These are phyloP conservation scores for Nicotiana noctiflora DNA, from an alignment of 257 asterid genomes.

Conservation along the genomic window DNA sequence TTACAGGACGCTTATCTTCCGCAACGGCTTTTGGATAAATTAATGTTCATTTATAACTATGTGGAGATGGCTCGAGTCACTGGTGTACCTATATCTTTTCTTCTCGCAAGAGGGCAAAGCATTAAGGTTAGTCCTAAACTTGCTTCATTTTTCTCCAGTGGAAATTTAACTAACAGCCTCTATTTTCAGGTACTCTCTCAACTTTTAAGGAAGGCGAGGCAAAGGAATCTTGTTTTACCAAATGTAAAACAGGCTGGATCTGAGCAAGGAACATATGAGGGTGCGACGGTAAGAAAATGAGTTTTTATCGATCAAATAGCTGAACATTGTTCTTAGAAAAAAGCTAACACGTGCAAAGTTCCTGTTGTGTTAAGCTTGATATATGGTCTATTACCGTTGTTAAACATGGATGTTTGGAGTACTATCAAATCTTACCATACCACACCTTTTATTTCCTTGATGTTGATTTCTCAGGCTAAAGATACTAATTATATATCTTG, in stretches of 20 bases:
- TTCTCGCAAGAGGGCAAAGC: slow-evolving; percentile 96
- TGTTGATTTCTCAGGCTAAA: background rate
- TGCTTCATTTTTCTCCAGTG: background rate
- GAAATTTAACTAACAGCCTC: slow-evolving; percentile 16
- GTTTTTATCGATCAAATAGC: slow-evolving; percentile 16
- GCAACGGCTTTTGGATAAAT: slow-evolving; percentile 92
- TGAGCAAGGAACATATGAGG: slow-evolving; percentile 93
- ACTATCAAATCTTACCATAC: background rate
- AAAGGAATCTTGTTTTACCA: slow-evolving; percentile 76
- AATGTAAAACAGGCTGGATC: slow-evolving; percentile 91
- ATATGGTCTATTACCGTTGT: background rate
- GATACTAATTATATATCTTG: background rate
- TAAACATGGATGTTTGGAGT: background rate
- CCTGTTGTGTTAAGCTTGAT: background rate
- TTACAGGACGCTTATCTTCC: slow-evolving; percentile 98
- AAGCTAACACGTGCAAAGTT: background rate
- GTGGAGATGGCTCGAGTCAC: slow-evolving; percentile 99
- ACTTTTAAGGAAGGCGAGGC: slow-evolving; percentile 90
- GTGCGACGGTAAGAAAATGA: slow-evolving; percentile 79
- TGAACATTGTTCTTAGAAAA: background rate
- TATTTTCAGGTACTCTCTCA: slow-evolving; percentile 82
- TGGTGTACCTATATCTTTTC: slow-evolving; percentile 97
- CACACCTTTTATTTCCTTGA: background rate
- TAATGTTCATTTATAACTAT: slow-evolving; percentile 87
- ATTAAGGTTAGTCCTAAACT: slow-evolving; percentile 52